Evolutionary conservation across 371 early-diverging fungal species (phyloP), one percentile per base, ranked within the genome.

Genomic region (Rhizoclosmatium hyalinum): DNA sequence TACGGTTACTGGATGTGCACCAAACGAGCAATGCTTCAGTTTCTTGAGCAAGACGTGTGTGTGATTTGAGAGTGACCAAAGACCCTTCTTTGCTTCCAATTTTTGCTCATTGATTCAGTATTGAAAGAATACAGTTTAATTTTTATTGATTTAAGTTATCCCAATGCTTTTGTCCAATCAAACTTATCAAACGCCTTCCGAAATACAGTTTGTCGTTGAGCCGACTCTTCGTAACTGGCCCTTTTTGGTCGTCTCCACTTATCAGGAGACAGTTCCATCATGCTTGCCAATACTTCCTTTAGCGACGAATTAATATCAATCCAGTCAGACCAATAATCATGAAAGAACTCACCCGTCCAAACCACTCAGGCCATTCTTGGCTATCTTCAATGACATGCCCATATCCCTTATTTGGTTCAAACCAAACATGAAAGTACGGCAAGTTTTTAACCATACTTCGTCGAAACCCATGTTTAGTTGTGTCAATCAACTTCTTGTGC

Each of bases 401-500:
- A 69, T 89, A 90, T 1, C 98, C 96, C 50, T 90, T 87, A 72
- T 95, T 91, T 1, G 93, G 91, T 44, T 92, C 91, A 73, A 91
- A 93, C 98, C 98, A 98, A 1, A 97, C 96, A 75, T 98, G 98
- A 76, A 98, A 96, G 79, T 94, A 98, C 1, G 97, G 96, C 76
- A 97, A 66, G 24, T 86, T 77, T 70, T 79, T 81, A 10, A 85
- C 85, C 77, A 86, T 74, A 2, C 81, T 80, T n/a, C 80, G 44
- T 1, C 86, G 83, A 72, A 88, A 83, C 10, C 88, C 88, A 58
- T 73, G 66, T 56, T 84, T 81, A 44, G 60, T 76, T 0, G 98
- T 98, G 50, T 94, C 94, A 61, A 96, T 94, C 24, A 98, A 32
- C 63, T 95, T 95, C 46, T 86, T 89, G 76, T 98, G 96, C 76